Base-by-base conservation (phyloP, 805 yeast species). In the Nakazawaea anatomiae region DNA sequence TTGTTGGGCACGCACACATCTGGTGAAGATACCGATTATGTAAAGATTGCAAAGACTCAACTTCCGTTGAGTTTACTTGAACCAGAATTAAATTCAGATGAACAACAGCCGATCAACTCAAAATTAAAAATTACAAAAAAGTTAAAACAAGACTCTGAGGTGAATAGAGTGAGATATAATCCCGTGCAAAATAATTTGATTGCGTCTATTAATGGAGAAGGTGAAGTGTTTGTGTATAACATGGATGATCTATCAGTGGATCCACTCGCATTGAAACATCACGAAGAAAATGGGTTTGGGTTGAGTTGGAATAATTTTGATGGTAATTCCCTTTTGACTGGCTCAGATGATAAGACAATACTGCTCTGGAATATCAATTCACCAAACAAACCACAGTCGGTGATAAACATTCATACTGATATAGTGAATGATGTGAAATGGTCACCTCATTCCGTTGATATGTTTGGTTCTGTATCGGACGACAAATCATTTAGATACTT, bases 381-480 rank as follows among this genome's bases (percentile, higher is more conserved):
- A 10, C 52, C 58, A 8, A 36, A 27, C 1, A 14, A 42, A 1
- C 75, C 75, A n/a, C 14, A 51, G 0, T 55, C 60, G 2, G 66
- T 70, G 1, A 67, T 70, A 55, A 59, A 53, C 4, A 49, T 57
- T 6, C 89, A 85, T 55, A 57, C 62, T 0, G 83, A 80, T 55
- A 82, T 84, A 36, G 89, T 87, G 11, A 87, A 87, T 58, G 94
- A 87, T 59, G 85, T 82, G 25, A 80, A 83, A 66, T 87, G 91
- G 89, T 87, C 85, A 58, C 63, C 69, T 29, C 72, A 75, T 49
- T 71, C 77, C 42, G 69, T 68, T 28, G 68, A 74, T 52, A 41
- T 79, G 3, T 80, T 85, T 63, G 94, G 87, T 0, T 76, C 89
- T 2, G 92, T 85, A 0, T 82, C 89, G 8, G 96, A 87, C 55